Base-by-base conservation (phyloP, 108 stramenopile genomes). In the Cyclotella atomus region DNA sequence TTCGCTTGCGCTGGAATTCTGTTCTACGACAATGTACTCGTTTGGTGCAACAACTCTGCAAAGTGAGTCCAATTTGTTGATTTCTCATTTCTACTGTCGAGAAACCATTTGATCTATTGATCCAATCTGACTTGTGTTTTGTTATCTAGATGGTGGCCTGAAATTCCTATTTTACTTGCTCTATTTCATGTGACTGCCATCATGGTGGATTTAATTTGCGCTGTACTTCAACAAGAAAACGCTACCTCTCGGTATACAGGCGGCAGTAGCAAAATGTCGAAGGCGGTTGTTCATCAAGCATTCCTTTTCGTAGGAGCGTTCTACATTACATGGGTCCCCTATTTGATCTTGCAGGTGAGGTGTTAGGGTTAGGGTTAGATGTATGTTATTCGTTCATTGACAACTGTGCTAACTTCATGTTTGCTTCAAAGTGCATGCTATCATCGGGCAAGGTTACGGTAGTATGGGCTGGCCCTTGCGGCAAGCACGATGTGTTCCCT, bases 11-110 rank as follows among this genome's bases (percentile, higher is more conserved):
- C 70, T 60, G 70, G 70, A 2, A 56, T 69, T 56, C 52, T 24
- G 23, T 56, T 24, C 25, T 69, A 69, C 29, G 53, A 32, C 21
- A 69, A 69, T 45, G 27, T 52, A 8, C 2, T 47, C 5, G 29
- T 44, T 5, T 44, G 53, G 36, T 53, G 70, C 43, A 71, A 71
- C n/a, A 71, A 71, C 23, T 32, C 59, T 27, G 70, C 70, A n/a
- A 72, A 30, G 59, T 23, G 63, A 45, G 61, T 47, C 16, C 19
- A n/a, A 16, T 23, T 8, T 59, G 28, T 2, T 15, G n/a, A 3
- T 6, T 17, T 44, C 2, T 32, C 29, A 21, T 7, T 63, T 23
- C 8, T 20, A 12, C 70, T 4, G n/a, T 50, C 49, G 8, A 16
- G n/a, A 5, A 27, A 16, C 27, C 5, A 8, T 28, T 5, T 25